Base-by-base conservation (phyloP, 768 basidiomycete genomes). In the Collybiopsis luxurians region DNA sequence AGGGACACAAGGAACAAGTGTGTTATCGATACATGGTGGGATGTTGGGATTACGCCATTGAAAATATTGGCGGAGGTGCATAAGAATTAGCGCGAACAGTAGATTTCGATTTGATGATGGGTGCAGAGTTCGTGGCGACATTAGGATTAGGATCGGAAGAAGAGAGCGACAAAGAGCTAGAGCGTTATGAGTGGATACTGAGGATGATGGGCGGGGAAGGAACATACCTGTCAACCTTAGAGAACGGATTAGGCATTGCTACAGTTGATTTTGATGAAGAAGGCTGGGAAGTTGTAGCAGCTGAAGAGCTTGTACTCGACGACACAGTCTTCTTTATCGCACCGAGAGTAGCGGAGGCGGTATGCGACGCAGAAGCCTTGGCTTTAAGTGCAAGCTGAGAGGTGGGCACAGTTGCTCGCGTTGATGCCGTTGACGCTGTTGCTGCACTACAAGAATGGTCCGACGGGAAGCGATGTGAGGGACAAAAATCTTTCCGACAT, bases 381-480 rank as follows among this genome's bases (percentile, higher is more conserved):
- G 63, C 60, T 38, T 77, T 75, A 43, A 76, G 45, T 24, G 72
- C 73, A 50, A 70, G 55, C 24, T 70, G 61, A 2, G 77, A 75
- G 21, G 75, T 73, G 39, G 73, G 76, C 50, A 78, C 59, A 30
- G 73, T 72, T 57, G 42, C 48, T 60, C 59, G 48, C 62, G 42
- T 31, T 58, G 31, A 10, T 57, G 70, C 43, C 11, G 67, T 42
- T 30, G 69, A 30, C 57, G 70, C 43, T 12, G 67, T 42, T 30
- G 69, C 28, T 19, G 66, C 47, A 27, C 69, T 26, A 63, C 91
- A 92, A 52, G 57, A 75, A 60, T 95, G 92, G 61, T 89, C 86
- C 40, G 75, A 74, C 9, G 90, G 86, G 69, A 91, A 91, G 43
- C 92, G 88, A 66, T 95, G 92, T 26, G 82, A 72, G 0, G 89